Evolutionary conservation across 148 eudicot genomes (phyloP), one percentile per base, ranked within the genome.

Genomic region (Cornus florida): DNA sequence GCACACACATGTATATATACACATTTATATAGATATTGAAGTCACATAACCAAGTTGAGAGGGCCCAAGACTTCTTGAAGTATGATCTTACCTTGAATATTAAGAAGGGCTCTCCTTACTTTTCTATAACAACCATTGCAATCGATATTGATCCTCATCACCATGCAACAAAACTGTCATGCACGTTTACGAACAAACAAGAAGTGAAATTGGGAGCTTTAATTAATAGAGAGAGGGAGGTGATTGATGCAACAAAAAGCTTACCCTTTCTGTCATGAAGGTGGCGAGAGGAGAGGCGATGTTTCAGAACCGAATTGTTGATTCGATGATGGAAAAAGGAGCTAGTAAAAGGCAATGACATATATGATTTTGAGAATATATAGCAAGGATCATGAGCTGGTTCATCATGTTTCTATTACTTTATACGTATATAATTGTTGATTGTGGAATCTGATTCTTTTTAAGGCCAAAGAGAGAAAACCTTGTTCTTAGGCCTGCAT

Each of bases 41-140:
- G 3, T 53, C 19, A 75, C 10, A 31, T 31, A 75, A 75, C 22
- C 35, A 19, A 8, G 57, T 24, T 5, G 8, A 75, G 33, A 64
- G 13, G 41, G 50, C 10, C 3, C 14, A n/a, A 41, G 11, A 10
- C 22, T 43, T 13, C 20, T 14, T 19, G 13, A 23, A 22, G 23
- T 68, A 28, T 68, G 13, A 35, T 3, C 76, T 80, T 69, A 84
- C 86, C 86, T 2, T 41, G 78, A 20, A 84, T 77, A 10, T 75
- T 69, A 73, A 67, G 76, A 14, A 84, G 73, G 48, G 83, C 83
- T 77, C 75, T 66, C 23, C 78, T 77, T 39, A 84, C 86, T 66
- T 84, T 84, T 41, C 65, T 84, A 59, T 68, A 77, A 67, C 86
- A 84, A 70, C 86, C 86, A 70, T 77, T 77, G 86, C 86, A 84